A percentile compares a stretch with the other conserved stretches of the same genome.
Evolutionary conservation across 768 basidiomycete species (phyloP).

Genomic region (Psilocybe tampanensis): DNA sequence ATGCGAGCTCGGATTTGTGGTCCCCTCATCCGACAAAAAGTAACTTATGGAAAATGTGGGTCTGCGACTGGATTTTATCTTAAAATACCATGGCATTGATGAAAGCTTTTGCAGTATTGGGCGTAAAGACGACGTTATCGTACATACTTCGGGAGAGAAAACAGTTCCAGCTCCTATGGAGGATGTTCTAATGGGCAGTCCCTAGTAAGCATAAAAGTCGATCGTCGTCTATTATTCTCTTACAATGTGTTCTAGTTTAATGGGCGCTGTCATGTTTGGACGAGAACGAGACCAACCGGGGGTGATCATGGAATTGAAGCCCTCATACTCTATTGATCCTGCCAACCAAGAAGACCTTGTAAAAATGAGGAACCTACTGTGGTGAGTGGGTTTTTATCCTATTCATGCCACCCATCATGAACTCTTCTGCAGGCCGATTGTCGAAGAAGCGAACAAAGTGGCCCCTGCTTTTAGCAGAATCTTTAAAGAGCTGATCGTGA

Average conservation of each 20-base stretch:
- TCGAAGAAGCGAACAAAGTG: conserved; percentile 46
- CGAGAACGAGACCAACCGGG: not conserved
- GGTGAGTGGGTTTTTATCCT: not conserved
- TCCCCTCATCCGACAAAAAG: conserved; percentile 5
- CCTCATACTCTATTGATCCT: not conserved
- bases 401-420: no score
- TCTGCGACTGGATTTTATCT: not conserved
- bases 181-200: conserved; percentile 21
- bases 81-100: not conserved
- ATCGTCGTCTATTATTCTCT: not conserved
- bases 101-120: conserved; percentile 31
- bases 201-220: conserved; percentile 18
- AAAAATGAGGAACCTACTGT: not conserved
- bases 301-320: not conserved
- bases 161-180: conserved; percentile 38
- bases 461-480: conserved; percentile 46
- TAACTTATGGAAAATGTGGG: conserved; percentile 3
- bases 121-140: conserved; percentile 39
- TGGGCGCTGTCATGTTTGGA: conserved; percentile 1
- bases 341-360: not conserved
- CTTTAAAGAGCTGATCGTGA: conserved; percentile 56
- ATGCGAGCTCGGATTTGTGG: conserved; percentile 39
- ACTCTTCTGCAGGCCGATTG: conserved; percentile 29
- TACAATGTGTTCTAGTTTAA: not conserved
- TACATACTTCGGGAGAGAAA: conserved; percentile 36